Conservation (phyloP, 495 filamentous ascomycete genomes). For the Durotheca rogersii region DNA sequence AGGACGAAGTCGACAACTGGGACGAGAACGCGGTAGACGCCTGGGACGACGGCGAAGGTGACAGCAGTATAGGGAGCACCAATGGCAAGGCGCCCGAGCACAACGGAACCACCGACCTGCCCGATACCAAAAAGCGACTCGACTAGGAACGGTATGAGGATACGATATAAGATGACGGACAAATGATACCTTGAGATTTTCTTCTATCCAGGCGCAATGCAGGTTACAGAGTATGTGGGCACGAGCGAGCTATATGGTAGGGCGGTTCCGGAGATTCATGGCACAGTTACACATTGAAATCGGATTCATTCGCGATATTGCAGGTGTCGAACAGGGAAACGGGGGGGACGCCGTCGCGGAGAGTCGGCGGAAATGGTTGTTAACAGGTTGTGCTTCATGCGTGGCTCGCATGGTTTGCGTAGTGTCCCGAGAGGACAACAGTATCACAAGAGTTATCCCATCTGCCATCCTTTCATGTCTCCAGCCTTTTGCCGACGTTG, state of each 20-base stretch:
- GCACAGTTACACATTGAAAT: slow-evolving; percentile 25
- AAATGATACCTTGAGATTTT: slow-evolving; percentile 28
- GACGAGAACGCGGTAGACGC: slow-evolving; percentile 76
- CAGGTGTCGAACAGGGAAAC: slow-evolving; percentile 9
- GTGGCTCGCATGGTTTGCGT: too few species aligned
- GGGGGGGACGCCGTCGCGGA: too few species aligned
- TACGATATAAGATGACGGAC: slow-evolving; percentile 19
- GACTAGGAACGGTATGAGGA: slow-evolving; percentile 35
- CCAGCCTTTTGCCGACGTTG: too few species aligned
- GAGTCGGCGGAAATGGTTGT: too few species aligned
- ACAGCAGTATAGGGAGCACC: slow-evolving; percentile 38
- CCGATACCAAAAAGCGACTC: slow-evolving; percentile 40
- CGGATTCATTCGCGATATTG: slow-evolving; percentile 24
- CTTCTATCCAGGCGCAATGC: slow-evolving; percentile 19
- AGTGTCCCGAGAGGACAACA: too few species aligned
- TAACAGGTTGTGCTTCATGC: too few species aligned
- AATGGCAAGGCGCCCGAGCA: slow-evolving; percentile 31
- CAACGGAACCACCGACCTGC: slow-evolving; percentile 25
- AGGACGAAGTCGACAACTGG: slow-evolving; percentile 80
- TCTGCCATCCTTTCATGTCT: too few species aligned
- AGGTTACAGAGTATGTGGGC: too few species aligned
- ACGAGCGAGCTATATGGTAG: slow-evolving; percentile 9
- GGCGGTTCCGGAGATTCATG: slow-evolving; percentile 3
- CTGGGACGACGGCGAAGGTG: slow-evolving; percentile 66
- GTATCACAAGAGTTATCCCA: too few species aligned